These are phyloP conservation scores for Mycena rosella DNA, from an alignment of 768 basidiomycete genomes.

Conservation along the genomic window DNA sequence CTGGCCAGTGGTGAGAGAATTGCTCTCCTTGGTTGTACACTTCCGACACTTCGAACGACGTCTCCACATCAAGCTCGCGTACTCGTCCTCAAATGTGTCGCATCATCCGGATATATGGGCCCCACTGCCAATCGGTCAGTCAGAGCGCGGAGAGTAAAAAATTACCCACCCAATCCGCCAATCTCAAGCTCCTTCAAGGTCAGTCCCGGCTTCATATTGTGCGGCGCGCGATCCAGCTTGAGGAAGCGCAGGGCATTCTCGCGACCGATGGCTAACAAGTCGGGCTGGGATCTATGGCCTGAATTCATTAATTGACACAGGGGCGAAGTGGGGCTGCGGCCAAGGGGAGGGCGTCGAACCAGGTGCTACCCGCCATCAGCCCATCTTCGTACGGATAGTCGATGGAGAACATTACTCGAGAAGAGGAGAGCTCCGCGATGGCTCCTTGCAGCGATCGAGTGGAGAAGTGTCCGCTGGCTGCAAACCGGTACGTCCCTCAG, in stretches of 20 bases:
- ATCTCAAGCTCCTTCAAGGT: conserved; percentile 29
- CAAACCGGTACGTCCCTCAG: background rate
- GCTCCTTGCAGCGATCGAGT: conserved; percentile 33
- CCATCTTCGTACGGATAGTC: conserved; percentile 39
- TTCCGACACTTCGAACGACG: no score
- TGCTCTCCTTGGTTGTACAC: no score
- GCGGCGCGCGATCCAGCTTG: conserved; percentile 34
- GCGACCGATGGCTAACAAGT: conserved; percentile 36
- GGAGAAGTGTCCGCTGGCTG: conserved; percentile 36
- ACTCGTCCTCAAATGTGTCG: conserved; percentile 21
- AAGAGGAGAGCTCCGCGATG: conserved; percentile 31
- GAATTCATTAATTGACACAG: background rate
- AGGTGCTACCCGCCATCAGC: conserved; percentile 36
- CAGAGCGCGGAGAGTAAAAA: background rate
- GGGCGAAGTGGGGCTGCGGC: background rate
- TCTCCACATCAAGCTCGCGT: conserved; percentile 6
- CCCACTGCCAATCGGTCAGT: conserved; percentile 13
- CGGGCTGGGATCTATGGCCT: conserved; percentile 28
- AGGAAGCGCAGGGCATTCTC: conserved; percentile 35
- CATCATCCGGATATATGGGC: conserved; percentile 32
- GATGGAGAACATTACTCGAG: conserved; percentile 36
- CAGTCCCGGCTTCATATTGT: conserved; percentile 27
- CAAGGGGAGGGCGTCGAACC: conserved; percentile 36
- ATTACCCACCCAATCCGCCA: conserved; percentile 33
- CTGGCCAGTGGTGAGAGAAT: no score